phyloP scores from a whole-genome alignment of 768 basidiomycete species.

The Russula ochroleuca region DNA sequence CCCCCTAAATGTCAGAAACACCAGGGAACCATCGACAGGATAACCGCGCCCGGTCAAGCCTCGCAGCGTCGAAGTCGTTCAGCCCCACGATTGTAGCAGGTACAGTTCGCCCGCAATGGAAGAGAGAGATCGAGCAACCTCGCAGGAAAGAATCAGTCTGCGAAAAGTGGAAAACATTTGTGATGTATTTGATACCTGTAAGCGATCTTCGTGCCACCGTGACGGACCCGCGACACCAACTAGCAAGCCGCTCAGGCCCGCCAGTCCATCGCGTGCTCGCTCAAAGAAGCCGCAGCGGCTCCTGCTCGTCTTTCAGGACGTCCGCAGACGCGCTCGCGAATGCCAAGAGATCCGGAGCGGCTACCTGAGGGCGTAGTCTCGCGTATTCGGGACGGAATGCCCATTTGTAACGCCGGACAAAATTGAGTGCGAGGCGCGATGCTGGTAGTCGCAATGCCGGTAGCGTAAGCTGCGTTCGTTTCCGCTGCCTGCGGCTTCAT shows the following conservation, averaged over 20 bases:
- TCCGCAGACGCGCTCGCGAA: constrained; percentile 39
- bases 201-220: constrained; percentile 50
- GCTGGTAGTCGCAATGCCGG: constrained; percentile 46
- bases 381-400: constrained; percentile 60
- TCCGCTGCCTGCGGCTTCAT: no score
- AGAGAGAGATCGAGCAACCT: constrained; percentile 40
- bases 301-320: constrained; percentile 31
- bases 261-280: constrained; percentile 38
- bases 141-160: neutral
- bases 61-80: constrained; percentile 21
- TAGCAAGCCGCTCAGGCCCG: constrained; percentile 11
- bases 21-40: constrained; percentile 33
- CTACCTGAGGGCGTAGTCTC: constrained; percentile 44
- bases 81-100: constrained; percentile 25
- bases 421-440: constrained; percentile 52
- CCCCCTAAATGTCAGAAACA: constrained; percentile 3
- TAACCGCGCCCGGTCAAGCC: constrained; percentile 29
- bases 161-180: neutral
- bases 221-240: constrained; percentile 44
- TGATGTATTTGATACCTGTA: constrained; percentile 37
- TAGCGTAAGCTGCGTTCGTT: constrained; percentile 43
- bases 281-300: constrained; percentile 43
- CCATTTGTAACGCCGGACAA: constrained; percentile 72
- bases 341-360: constrained; percentile 51
- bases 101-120: constrained; percentile 19